Evolutionary conservation across 2,329 filamentous ascomycete genomes (phyloP).

Genomic region (Pseudocercospora fijiensis): DNA sequence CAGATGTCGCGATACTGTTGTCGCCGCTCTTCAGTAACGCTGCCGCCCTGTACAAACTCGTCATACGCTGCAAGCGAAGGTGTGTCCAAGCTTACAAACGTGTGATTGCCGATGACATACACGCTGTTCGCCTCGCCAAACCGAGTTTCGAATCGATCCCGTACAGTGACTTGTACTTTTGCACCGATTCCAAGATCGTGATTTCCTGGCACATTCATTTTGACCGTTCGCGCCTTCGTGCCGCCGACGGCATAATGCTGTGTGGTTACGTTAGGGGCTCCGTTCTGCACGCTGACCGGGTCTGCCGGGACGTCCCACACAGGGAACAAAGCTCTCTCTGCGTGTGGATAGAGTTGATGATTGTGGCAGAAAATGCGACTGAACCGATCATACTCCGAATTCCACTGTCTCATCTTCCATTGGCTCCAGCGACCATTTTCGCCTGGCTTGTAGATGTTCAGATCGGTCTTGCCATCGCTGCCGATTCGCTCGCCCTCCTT

Average conservation of each 20-base stretch:
- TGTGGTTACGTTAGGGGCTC: conserved; percentile 59
- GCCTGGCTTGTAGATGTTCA: conserved; percentile 33
- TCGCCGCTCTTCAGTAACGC: conserved; percentile 48
- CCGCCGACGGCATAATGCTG: conserved; percentile 54
- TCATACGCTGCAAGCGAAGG: conserved; percentile 79
- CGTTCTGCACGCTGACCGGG: conserved; percentile 31
- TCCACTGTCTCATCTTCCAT: conserved; percentile 82
- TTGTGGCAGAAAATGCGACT: conserved; percentile 72
- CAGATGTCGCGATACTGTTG: conserved; percentile 57
- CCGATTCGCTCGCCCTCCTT: conserved; percentile 28
- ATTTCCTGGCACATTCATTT: conserved; percentile 86
- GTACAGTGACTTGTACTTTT: conserved; percentile 75
- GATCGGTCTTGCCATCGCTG: conserved; percentile 23
- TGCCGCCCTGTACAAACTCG: conserved; percentile 55
- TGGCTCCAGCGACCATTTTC: conserved; percentile 55
- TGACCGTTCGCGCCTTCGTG: conserved; percentile 73
- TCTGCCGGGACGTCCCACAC: conserved; percentile 28
- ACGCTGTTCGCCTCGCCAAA: conserved; percentile 92
- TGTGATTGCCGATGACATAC: conserved; percentile 91
- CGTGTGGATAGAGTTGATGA: conserved; percentile 36
- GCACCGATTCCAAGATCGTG: conserved; percentile 91
- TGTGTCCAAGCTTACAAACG: conserved; percentile 86
- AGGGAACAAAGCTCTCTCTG: conserved; percentile 24
- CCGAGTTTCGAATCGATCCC: conserved; percentile 79
- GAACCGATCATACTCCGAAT: conserved; percentile 82